phyloP scores from a whole-genome alignment of 495 filamentous ascomycete species.

The Neurospora terricola region DNA sequence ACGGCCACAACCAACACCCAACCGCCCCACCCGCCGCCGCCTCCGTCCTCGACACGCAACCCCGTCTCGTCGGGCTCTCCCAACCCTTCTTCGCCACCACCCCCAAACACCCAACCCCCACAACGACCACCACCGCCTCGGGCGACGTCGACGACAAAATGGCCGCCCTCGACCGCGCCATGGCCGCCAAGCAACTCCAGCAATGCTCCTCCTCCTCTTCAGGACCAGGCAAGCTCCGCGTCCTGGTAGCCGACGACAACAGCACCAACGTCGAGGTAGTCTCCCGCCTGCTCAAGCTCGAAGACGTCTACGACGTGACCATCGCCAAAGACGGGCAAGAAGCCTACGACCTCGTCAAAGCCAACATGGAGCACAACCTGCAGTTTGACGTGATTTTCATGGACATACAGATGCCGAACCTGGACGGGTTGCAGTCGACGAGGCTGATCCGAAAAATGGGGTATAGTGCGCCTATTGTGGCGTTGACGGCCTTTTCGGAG shows the following conservation, averaged over 20 bases:
- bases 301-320: conserved; percentile 57
- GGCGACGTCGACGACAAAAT: conserved; percentile 21
- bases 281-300: conserved; percentile 44
- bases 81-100: conserved; percentile 74
- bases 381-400: conserved; percentile 84
- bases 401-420: conserved; percentile 92
- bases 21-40: conserved; percentile 1
- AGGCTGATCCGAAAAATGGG: conserved; percentile 80
- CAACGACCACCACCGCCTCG: background rate
- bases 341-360: conserved; percentile 75
- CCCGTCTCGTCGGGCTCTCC: conserved; percentile 71
- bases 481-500: conserved; percentile 81
- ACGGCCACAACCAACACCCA: background rate
- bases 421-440: conserved; percentile 82
- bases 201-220: conserved; percentile 2
- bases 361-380: conserved; percentile 60
- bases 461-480: conserved; percentile 82
- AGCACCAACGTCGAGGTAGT: conserved; percentile 93
- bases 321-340: conserved; percentile 84
- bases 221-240: conserved; percentile 55
- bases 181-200: conserved; percentile 32
- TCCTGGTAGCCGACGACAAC: conserved; percentile 93
- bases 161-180: conserved; percentile 37
- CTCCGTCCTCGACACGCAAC: conserved; percentile 43
- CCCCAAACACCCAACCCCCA: conserved; percentile 26